These are phyloP conservation scores for Auriscalpium vulgare DNA, from an alignment of 768 basidiomycete species.

Conservation along the genomic window DNA sequence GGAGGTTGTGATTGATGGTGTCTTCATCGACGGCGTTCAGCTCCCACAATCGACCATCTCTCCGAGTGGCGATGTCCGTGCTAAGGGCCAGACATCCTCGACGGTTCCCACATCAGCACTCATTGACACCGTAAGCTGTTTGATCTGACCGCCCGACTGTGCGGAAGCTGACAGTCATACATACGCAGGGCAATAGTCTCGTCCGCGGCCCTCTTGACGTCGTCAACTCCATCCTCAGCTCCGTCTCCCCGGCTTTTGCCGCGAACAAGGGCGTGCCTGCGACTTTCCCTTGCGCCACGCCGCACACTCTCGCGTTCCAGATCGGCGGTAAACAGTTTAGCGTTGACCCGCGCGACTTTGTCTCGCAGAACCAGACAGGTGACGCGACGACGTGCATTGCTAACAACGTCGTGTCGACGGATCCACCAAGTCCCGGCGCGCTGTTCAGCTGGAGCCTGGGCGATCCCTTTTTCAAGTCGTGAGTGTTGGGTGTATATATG, in stretches of 20 bases:
- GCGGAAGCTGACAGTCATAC: too few species aligned
- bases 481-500: slow-evolving; percentile 15
- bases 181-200: slow-evolving; percentile 59
- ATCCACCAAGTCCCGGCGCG: slow-evolving; percentile 5
- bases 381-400: slow-evolving; percentile 10
- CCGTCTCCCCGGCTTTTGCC: slow-evolving; percentile 8
- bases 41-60: slow-evolving; percentile 45
- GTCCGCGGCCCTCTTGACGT: slow-evolving; percentile 51
- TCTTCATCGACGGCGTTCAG: slow-evolving; percentile 57
- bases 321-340: slow-evolving; percentile 42
- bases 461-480: slow-evolving; percentile 72
- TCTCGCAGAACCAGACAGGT: slow-evolving; percentile 28
- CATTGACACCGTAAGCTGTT: slow-evolving; percentile 53
- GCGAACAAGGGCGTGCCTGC: slow-evolving; percentile 1
- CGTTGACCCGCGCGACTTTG: slow-evolving; percentile 75
- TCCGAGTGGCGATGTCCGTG: slow-evolving; percentile 39
- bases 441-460: slow-evolving; percentile 70
- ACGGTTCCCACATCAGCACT: slow-evolving; percentile 30
- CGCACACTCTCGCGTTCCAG: slow-evolving; percentile 10
- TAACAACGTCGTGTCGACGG: slow-evolving; percentile 7
- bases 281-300: slow-evolving; percentile 9
- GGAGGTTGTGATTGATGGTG: slow-evolving; percentile 66
- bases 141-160: background rate
- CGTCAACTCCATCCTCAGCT: slow-evolving; percentile 4
- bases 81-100: background rate